Evolutionary conservation across 2,329 filamentous ascomycete genomes (phyloP).

Genomic region (Hypoxylon sp.): DNA sequence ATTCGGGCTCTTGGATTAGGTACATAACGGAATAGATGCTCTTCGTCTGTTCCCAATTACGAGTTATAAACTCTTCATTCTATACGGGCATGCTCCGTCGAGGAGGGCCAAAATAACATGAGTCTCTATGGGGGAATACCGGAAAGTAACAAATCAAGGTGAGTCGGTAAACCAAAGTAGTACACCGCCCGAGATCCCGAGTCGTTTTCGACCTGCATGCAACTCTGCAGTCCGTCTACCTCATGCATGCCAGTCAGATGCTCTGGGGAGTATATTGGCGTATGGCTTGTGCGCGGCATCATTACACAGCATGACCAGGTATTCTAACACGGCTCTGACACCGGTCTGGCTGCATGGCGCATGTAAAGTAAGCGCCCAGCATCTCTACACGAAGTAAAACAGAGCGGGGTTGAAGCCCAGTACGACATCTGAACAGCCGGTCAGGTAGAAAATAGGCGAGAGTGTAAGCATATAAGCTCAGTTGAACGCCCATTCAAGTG

Average conservation of each 20-base stretch:
- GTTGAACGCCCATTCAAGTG: background rate
- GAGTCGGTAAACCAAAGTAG: background rate
- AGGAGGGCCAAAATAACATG: background rate
- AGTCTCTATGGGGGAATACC: background rate
- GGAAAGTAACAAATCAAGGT: constrained; percentile 1
- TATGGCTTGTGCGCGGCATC: background rate
- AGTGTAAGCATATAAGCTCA: constrained; percentile 7
- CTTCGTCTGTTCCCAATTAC: background rate
- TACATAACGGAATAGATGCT: background rate
- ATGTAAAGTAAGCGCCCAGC: constrained; percentile 24
- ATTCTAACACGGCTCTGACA: background rate
- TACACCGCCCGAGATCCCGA: constrained; percentile 10
- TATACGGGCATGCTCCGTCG: background rate
- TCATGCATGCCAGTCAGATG: background rate
- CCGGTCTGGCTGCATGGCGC: constrained; percentile 16
- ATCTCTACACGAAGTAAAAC: background rate
- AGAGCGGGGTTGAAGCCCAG: constrained; percentile 22
- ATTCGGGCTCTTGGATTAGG: background rate
- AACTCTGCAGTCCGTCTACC: background rate
- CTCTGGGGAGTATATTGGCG: background rate
- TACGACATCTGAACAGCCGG: constrained; percentile 9
- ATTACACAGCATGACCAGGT: constrained; percentile 20
- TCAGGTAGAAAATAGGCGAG: background rate
- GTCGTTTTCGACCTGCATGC: constrained; percentile 35
- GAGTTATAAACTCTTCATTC: background rate